A percentile compares a stretch with the other conserved stretches of the same genome.
These are phyloP conservation scores for Lanzia echinophila DNA, from an alignment of 2,329 filamentous ascomycete species.

Conservation along the genomic window DNA sequence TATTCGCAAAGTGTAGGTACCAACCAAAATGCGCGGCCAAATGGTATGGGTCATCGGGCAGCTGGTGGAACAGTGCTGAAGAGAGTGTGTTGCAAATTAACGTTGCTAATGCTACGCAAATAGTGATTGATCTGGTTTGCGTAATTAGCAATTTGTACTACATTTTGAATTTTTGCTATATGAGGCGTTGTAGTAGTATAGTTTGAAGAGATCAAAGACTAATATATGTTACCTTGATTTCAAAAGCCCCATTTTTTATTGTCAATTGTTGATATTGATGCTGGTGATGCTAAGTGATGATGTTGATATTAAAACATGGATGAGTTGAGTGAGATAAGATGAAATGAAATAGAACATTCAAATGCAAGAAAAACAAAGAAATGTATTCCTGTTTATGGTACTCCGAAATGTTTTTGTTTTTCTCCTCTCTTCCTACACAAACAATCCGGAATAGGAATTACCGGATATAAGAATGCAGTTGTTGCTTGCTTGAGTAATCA, in stretches of 20 bases:
- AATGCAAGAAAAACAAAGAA: not conserved
- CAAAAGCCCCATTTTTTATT: not conserved
- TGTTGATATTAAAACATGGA: too few relatives aligned
- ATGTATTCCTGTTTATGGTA: not conserved
- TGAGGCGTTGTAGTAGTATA: not conserved
- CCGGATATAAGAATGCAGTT: not conserved
- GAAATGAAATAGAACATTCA: too few relatives aligned
- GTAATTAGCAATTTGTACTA: not conserved
- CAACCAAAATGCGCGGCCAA: slow-evolving; percentile 30
- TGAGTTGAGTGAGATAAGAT: too few relatives aligned
- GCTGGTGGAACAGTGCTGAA: slow-evolving; percentile 26
- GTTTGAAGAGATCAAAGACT: not conserved
- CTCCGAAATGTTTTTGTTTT: not conserved
- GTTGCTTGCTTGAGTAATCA: not conserved
- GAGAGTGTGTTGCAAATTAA: slow-evolving; percentile 28
- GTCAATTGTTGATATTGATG: too few relatives aligned
- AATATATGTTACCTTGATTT: not conserved
- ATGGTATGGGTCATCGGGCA: slow-evolving; percentile 30
- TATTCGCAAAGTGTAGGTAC: slow-evolving; percentile 36
- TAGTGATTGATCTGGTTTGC: slow-evolving; percentile 5
- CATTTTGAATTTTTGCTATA: not conserved
- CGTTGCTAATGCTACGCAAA: slow-evolving; percentile 25
- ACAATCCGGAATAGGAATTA: not conserved
- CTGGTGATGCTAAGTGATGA: too few relatives aligned
- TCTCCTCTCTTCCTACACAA: not conserved